These are phyloP conservation scores for Helotiales sp. DNA, from an alignment of 2,329 filamentous ascomycete species.

Conservation along the genomic window DNA sequence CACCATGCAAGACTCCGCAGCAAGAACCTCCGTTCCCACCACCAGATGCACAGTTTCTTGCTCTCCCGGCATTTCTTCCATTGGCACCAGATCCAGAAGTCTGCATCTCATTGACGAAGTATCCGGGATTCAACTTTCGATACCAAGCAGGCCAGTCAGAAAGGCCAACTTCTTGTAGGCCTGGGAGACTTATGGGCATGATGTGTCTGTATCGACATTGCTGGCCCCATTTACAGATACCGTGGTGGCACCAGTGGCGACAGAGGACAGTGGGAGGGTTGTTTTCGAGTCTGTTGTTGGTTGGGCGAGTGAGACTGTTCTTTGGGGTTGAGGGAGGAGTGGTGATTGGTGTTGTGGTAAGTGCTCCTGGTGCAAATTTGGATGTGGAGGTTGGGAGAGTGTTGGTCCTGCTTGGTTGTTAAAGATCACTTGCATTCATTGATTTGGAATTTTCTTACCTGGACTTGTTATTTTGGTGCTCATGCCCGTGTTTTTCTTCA, in stretches of 20 bases:
- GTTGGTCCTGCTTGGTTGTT: neutral
- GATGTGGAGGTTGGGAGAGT: neutral
- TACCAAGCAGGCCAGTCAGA: slow-evolving; percentile 46
- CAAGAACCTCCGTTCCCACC: slow-evolving; percentile 4
- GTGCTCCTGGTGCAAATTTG: neutral
- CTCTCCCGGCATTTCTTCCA: neutral
- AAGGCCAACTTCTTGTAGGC: slow-evolving; percentile 45
- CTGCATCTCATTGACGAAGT: slow-evolving; percentile 17
- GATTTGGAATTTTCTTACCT: neutral
- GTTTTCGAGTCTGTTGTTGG: neutral
- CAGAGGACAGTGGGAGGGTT: slow-evolving; percentile 32
- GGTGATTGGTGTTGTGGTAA: neutral
- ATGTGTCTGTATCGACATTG: slow-evolving; percentile 46
- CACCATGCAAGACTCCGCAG: slow-evolving; percentile 3
- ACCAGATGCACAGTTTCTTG: neutral
- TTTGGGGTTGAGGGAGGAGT: slow-evolving; percentile 3
- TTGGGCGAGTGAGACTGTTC: neutral
- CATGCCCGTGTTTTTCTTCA: neutral
- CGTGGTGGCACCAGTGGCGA: slow-evolving; percentile 50
- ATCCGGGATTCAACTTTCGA: slow-evolving; percentile 24
- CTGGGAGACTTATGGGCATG: slow-evolving; percentile 46
- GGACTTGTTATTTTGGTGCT: neutral
- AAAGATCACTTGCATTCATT: neutral
- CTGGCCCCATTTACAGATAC: slow-evolving; percentile 46
- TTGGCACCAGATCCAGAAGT: neutral